Conservation (phyloP, 2,329 filamentous ascomycete species). For the Dactylonectria estremocensis region DNA sequence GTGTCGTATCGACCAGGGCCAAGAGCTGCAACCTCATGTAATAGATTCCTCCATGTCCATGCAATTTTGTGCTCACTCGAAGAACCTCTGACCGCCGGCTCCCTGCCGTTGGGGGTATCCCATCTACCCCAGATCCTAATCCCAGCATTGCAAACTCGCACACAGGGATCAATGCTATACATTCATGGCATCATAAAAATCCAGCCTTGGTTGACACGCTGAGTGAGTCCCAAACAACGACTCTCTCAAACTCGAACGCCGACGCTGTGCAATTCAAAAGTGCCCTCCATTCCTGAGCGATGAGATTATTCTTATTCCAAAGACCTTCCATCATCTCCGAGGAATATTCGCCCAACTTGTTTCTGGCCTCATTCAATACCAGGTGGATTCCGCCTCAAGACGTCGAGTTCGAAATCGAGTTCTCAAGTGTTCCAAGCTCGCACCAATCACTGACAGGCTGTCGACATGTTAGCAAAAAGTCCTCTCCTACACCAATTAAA, state of each 20-base stretch:
- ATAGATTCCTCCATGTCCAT: conserved; percentile 39
- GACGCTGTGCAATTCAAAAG: conserved; percentile 51
- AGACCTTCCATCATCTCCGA: conserved; percentile 17
- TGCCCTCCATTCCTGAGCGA: conserved; percentile 27
- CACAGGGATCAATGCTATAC: conserved; percentile 20
- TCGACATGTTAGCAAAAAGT: conserved; percentile 40
- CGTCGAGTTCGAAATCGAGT: conserved; percentile 6
- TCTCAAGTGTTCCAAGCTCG: conserved; percentile 62
- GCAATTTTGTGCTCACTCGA: conserved; percentile 1
- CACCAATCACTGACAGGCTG: conserved; percentile 80
- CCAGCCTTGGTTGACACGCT: conserved; percentile 19
- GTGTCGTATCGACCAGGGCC: conserved; percentile 34
- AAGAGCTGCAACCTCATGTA: conserved; percentile 49
- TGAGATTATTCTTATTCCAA: conserved; percentile 32
- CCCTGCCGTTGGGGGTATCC: not conserved
- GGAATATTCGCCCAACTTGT: conserved; percentile 5
- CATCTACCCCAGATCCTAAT: conserved; percentile 1
- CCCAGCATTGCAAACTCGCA: conserved; percentile 10
- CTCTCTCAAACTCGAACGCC: conserved; percentile 49
- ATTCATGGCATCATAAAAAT: conserved; percentile 36
- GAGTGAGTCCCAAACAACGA: conserved; percentile 28
- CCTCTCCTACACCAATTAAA: not conserved
- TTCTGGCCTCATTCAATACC: not conserved
- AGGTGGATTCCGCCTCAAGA: conserved; percentile 11
- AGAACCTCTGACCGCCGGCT: not conserved